Evolutionary conservation across 176 grass and related monocot genomes (phyloP), one percentile per base, ranked within the genome.

Genomic region (Oryza brachyantha): DNA sequence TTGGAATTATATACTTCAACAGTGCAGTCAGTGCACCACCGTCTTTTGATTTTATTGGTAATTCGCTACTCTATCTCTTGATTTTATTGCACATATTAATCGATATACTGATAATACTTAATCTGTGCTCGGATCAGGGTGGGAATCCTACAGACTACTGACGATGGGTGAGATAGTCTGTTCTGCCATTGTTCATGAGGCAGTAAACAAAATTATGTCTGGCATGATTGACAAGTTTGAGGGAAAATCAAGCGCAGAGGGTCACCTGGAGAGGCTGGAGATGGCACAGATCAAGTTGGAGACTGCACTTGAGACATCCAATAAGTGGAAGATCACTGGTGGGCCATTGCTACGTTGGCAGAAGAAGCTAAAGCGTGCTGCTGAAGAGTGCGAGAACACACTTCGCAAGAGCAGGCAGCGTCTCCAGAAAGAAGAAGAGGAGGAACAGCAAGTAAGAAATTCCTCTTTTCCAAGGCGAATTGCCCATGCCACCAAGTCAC

Each of bases 231-330:
- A 50, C 46, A 50, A 21, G 13, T 50, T 19, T 50, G 46, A 19
- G 17, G 16, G 4, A 19, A 7, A 50, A 19, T 50, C 46, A 50
- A 50, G 50, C 10, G 50, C 21, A 8, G 12, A 9, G 5, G 19
- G 41, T 34, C 52, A 43, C 22, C 26, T 80, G 16, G 78, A 70
- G 5, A 80, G 78, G 22, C 10, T 80, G 66, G 68, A 72, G 55
- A 72, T 62, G 27, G 50, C 21, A 7, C 50, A 55, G 1, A 55
- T 55, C 21, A 55, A 55, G 50, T 10, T 55, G 50, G 50, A 55
- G 19, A 9, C 22, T 45, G 21, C 10, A 62, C 36, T 66, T 25
- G 75, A 41, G 27, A 35, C n/a, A 0, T 8, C 75, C 31, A 31
- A 25, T 50, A 66, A 35, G 28, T 78, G 61, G 41, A 28, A 66